Conservation (phyloP, 106 monocot species). For the Dactylorhiza incarnata region DNA sequence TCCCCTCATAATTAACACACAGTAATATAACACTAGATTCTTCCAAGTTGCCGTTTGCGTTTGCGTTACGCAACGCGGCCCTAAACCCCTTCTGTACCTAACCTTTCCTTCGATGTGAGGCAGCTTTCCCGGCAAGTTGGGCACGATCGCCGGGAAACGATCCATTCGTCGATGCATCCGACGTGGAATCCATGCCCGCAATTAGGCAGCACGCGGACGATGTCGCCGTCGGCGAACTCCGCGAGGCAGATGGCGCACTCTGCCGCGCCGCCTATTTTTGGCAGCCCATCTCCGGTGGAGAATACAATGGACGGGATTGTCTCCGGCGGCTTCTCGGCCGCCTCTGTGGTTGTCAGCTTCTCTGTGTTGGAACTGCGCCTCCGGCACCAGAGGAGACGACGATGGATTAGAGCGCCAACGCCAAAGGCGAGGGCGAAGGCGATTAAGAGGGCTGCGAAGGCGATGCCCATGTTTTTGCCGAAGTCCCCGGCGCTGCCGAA, state of each 20-base stretch:
- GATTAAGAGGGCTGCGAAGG: neutral
- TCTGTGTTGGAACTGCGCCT: neutral
- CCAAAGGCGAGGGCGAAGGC: neutral
- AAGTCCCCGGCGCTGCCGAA: neutral
- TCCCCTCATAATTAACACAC: too few relatives aligned
- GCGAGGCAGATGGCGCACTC: conserved; percentile 48
- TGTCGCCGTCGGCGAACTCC: conserved; percentile 41
- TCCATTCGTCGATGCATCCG: conserved; percentile 37
- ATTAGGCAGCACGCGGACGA: conserved; percentile 28
- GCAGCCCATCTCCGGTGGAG: neutral
- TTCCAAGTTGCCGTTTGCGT: too few relatives aligned
- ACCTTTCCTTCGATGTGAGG: neutral
- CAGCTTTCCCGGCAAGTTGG: conserved; percentile 28
- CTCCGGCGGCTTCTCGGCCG: neutral
- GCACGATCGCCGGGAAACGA: conserved; percentile 25
- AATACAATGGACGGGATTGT: neutral
- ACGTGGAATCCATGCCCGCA: conserved; percentile 47
- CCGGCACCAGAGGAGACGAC: neutral
- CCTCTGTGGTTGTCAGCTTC: neutral
- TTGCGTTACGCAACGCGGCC: neutral
- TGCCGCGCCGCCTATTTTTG: neutral
- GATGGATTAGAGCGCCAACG: neutral
- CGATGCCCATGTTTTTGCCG: conserved; percentile 1
- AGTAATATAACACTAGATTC: too few relatives aligned
- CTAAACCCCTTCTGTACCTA: neutral